phyloP scores from a whole-genome alignment of 805 yeast genomes.

The Blastobotrys mokoenaii region DNA sequence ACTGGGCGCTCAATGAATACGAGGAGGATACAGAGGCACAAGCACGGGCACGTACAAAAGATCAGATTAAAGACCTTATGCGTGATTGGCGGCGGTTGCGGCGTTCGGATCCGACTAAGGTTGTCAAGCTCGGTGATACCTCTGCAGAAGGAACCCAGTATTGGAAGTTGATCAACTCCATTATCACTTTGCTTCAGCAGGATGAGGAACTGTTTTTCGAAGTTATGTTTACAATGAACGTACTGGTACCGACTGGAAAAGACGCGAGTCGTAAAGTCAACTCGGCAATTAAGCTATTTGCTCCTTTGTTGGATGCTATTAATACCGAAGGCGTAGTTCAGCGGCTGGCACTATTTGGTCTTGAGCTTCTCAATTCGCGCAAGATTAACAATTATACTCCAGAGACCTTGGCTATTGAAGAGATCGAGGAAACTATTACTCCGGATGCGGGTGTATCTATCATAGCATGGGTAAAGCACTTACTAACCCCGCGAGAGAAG shows the following conservation, averaged over 20 bases:
- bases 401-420: background rate
- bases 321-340: constrained; percentile 9
- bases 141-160: constrained; percentile 35
- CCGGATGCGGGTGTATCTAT: background rate
- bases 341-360: constrained; percentile 4
- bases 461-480: constrained; percentile 7
- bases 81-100: constrained; percentile 44
- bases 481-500: constrained; percentile 3
- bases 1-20: constrained; percentile 43
- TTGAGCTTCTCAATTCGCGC: constrained; percentile 6
- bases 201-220: constrained; percentile 20
- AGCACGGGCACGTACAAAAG: background rate
- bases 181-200: constrained; percentile 15
- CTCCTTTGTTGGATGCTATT: constrained; percentile 13
- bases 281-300: constrained; percentile 11
- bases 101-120: constrained; percentile 34
- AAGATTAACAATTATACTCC: background rate
- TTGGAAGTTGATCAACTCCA: constrained; percentile 32
- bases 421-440: background rate
- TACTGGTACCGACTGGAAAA: constrained; percentile 24
- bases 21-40: constrained; percentile 18
- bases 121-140: constrained; percentile 38
- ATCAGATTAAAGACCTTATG: constrained; percentile 30
- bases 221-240: constrained; percentile 27
- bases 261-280: constrained; percentile 5